phyloP scores from a whole-genome alignment of 176 grass and related monocot genomes.

The Tuctoria greenei region DNA sequence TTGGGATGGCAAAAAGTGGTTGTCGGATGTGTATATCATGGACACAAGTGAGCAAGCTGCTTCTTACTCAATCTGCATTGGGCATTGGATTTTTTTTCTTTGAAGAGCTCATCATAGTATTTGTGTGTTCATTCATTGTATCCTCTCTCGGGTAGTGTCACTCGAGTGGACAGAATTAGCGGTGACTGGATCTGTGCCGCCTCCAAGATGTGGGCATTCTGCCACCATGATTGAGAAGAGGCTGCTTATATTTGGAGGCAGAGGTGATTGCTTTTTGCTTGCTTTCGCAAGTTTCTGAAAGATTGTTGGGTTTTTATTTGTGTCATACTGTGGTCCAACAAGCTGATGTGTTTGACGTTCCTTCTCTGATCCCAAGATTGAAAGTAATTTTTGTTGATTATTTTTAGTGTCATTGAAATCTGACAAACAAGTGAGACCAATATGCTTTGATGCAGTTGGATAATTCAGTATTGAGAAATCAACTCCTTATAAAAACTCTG shows the following conservation, averaged over 20 bases:
- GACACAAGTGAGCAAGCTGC: constrained; percentile 70
- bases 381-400: neutral
- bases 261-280: constrained; percentile 55
- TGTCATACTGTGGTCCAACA: neutral
- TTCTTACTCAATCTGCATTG: constrained; percentile 23
- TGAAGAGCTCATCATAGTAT: constrained; percentile 9
- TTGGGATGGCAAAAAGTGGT: constrained; percentile 98
- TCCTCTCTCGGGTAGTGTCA: constrained; percentile 55
- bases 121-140: neutral
- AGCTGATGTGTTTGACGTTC: neutral
- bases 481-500: neutral
- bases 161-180: constrained; percentile 89
- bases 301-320: neutral
- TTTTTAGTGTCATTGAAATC: constrained; percentile 6
- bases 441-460: constrained; percentile 12
- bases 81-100: constrained; percentile 15
- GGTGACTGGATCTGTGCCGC: constrained; percentile 68
- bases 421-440: constrained; percentile 1
- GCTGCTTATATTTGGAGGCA: constrained; percentile 86
- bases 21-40: constrained; percentile 94
- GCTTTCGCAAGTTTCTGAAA: neutral
- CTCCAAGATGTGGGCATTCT: constrained; percentile 87
- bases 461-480: neutral
- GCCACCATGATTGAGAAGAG: constrained; percentile 98
- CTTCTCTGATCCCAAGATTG: neutral